A percentile compares a stretch with the other conserved stretches of the same genome.
Evolutionary conservation across 2,329 filamentous ascomycete species (phyloP).

Genomic region (Zasmidium angulare): DNA sequence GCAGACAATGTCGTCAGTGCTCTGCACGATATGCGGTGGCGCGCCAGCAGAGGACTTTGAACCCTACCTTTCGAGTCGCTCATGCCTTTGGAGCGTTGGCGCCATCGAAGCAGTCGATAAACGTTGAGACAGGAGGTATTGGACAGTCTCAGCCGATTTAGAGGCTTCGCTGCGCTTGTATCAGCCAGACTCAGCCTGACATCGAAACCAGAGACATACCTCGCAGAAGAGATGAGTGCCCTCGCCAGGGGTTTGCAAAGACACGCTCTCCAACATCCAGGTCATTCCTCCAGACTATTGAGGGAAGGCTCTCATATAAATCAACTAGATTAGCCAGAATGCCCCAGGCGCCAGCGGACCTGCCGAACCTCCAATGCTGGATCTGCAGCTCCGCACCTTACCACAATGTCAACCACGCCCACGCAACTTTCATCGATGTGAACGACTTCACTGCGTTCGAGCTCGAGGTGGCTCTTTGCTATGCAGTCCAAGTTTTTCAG

Average conservation of each 20-base stretch:
- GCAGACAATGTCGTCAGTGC: no score
- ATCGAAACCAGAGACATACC: neutral
- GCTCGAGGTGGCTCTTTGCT: conserved; percentile 3
- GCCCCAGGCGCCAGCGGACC: neutral
- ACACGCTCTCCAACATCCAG: neutral
- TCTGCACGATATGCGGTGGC: no score
- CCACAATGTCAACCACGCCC: conserved; percentile 1
- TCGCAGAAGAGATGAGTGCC: neutral
- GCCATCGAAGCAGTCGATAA: no score
- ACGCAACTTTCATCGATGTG: conserved; percentile 2
- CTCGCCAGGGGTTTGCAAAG: neutral
- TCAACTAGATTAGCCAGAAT: neutral
- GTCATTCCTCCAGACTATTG: neutral
- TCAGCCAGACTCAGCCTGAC: neutral
- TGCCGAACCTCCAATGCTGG: conserved; percentile 4
- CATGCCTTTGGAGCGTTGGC: no score
- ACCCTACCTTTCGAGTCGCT: no score
- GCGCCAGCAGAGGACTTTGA: no score
- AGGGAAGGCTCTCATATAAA: no score
- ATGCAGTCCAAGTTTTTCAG: neutral
- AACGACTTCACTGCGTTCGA: conserved; percentile 7
- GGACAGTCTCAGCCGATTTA: no score
- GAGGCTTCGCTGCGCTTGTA: no score
- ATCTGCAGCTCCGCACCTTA: conserved; percentile 2
- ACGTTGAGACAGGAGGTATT: no score